phyloP scores from a whole-genome alignment of 257 asterid genomes.

The Solanum chiquidenum region DNA sequence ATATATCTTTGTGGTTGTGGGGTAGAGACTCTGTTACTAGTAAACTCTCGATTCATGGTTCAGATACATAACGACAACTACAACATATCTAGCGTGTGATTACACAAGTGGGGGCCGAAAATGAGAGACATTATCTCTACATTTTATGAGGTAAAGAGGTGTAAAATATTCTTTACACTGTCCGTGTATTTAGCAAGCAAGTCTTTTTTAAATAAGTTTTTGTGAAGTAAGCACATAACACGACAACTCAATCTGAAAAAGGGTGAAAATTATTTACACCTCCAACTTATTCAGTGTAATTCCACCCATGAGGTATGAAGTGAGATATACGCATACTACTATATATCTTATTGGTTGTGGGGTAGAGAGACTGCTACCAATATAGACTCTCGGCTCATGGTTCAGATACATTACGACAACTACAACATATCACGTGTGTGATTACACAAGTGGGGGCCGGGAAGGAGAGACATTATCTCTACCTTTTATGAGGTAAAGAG shows the following conservation, averaged over 20 bases:
- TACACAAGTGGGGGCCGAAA: no score
- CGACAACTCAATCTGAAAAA: neutral
- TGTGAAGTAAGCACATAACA: neutral
- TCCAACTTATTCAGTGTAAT: neutral
- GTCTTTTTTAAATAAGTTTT: no score
- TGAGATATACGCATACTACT: accelerated
- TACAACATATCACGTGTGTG: neutral
- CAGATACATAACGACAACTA: neutral
- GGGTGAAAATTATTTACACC: neutral
- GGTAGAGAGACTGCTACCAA: neutral
- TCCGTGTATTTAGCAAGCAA: no score
- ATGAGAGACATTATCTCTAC: neutral
- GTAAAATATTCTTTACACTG: no score
- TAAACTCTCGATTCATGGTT: neutral
- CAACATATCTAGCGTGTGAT: neutral
- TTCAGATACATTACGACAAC: neutral
- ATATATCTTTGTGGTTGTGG: neutral
- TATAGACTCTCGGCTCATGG: neutral
- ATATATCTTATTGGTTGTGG: neutral
- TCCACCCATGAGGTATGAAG: accelerated
- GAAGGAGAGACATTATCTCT: neutral
- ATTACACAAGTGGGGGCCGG: no score
- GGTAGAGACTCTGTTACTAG: accelerated
- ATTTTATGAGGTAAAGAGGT: no score
- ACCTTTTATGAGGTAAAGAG: no score